A percentile compares a stretch with the other conserved stretches of the same genome.
These are phyloP conservation scores for Schwanniomyces vanrijiae DNA, from an alignment of 805 yeast genomes.

Conservation along the genomic window DNA sequence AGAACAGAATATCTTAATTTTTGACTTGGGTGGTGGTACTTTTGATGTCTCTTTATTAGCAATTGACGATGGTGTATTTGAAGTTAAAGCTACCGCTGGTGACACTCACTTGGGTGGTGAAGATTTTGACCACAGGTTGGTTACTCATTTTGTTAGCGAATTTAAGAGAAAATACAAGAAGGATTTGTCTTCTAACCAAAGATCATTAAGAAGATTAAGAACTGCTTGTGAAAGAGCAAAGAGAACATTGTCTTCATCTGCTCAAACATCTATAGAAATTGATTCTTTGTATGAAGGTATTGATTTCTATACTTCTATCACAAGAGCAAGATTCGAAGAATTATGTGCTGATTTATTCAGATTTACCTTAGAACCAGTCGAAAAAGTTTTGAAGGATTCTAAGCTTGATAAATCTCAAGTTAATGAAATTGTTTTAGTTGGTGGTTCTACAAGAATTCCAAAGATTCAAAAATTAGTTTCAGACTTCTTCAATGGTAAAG, in stretches of 20 bases:
- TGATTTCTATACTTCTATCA: constrained; percentile 93
- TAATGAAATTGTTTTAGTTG: constrained; percentile 90
- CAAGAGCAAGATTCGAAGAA: constrained; percentile 98
- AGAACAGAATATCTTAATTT: constrained; percentile 61
- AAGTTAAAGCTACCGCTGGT: constrained; percentile 51
- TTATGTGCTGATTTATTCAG: constrained; percentile 92
- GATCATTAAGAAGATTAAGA: constrained; percentile 97
- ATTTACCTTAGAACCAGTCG: constrained; percentile 92
- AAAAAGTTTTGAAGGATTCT: constrained; percentile 89
- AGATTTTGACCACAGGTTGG: constrained; percentile 96
- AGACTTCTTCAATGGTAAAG: constrained; percentile 96
- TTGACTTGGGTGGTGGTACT: constrained; percentile 53
- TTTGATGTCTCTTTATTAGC: constrained; percentile 48
- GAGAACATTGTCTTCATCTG: constrained; percentile 95
- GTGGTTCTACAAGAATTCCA: constrained; percentile 99
- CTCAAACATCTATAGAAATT: constrained; percentile 89
- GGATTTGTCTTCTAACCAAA: constrained; percentile 89
- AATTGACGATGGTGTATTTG: constrained; percentile 49
- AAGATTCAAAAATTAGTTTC: constrained; percentile 93
- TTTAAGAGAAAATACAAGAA: constrained; percentile 98
- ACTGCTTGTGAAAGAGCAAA: constrained; percentile 99
- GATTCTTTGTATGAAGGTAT: constrained; percentile 94
- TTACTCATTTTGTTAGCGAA: constrained; percentile 88
- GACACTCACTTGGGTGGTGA: constrained; percentile 81
- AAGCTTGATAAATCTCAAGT: constrained; percentile 87